These are phyloP conservation scores for Amanita fuliginea DNA, from an alignment of 768 basidiomycete species.

Conservation along the genomic window DNA sequence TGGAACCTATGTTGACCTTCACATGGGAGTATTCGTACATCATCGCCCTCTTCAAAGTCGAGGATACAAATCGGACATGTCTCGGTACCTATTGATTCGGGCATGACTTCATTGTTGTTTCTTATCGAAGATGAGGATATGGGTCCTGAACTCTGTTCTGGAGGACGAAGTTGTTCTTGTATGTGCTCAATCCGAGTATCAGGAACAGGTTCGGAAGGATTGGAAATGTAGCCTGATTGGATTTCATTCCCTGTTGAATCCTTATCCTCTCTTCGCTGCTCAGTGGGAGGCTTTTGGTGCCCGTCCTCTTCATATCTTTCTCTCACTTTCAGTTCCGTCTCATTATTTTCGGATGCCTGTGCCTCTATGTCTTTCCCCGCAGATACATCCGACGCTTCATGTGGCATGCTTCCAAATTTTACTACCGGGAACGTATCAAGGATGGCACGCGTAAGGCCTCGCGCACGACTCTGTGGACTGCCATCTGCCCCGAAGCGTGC, in stretches of 20 bases:
- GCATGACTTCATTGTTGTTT: slow-evolving; percentile 32
- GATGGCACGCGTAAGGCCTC: slow-evolving; percentile 86
- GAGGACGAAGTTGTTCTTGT: neutral
- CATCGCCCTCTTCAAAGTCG: slow-evolving; percentile 91
- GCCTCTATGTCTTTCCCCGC: slow-evolving; percentile 18
- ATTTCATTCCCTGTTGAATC: too few species aligned
- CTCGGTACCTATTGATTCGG: slow-evolving; percentile 64
- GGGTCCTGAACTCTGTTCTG: neutral
- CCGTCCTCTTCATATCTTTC: slow-evolving; percentile 7
- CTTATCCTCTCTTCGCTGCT: neutral
- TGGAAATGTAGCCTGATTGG: neutral
- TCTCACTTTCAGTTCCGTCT: slow-evolving; percentile 12
- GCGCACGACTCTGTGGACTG: slow-evolving; percentile 53
- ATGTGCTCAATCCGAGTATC: neutral
- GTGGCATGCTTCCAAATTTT: slow-evolving; percentile 49
- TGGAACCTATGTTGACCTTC: slow-evolving; percentile 90
- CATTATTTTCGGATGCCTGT: slow-evolving; percentile 3
- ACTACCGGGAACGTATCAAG: slow-evolving; percentile 93
- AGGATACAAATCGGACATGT: slow-evolving; percentile 93
- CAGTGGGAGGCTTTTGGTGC: neutral
- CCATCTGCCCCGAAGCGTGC: slow-evolving; percentile 26
- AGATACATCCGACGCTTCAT: neutral
- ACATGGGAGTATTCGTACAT: slow-evolving; percentile 83
- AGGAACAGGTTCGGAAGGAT: neutral
- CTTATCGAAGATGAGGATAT: neutral